Evolutionary conservation across 352 stramenopile species (phyloP).

Genomic region (Phytophthora kernoviae): DNA sequence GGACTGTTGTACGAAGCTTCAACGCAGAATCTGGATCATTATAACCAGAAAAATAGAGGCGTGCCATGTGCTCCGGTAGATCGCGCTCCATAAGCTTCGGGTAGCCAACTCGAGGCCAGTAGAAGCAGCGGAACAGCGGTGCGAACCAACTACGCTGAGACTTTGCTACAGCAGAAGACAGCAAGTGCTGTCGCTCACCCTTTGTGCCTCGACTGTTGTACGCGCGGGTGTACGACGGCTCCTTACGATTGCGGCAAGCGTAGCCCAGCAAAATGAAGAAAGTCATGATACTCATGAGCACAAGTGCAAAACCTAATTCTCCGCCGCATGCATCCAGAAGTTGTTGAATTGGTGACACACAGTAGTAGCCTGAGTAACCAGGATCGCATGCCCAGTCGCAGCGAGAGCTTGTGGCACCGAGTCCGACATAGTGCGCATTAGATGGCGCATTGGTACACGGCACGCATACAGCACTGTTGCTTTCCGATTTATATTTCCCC

Average conservation of each 20-base stretch:
- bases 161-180: constrained; percentile 60
- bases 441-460: constrained; percentile 62
- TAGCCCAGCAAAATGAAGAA: constrained; percentile 81
- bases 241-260: constrained; percentile 70
- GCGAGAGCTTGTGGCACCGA: constrained; percentile 46
- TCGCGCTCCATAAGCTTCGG: constrained; percentile 82
- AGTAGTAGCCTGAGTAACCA: constrained; percentile 74
- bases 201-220: constrained; percentile 53
- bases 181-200: constrained; percentile 67
- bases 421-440: constrained; percentile 70
- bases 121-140: constrained; percentile 67
- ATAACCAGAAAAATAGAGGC: constrained; percentile 71
- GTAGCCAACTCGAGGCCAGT: constrained; percentile 78
- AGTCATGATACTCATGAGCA: constrained; percentile 66
- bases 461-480: constrained; percentile 77
- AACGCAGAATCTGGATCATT: constrained; percentile 71
- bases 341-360: constrained; percentile 77
- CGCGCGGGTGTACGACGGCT: constrained; percentile 60
- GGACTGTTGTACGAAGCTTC: constrained; percentile 63
- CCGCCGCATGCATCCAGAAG: constrained; percentile 77
- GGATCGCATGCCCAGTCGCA: constrained; percentile 81
- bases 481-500: constrained; percentile 78
- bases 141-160: constrained; percentile 61
- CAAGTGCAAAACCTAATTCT: constrained; percentile 71
- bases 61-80: constrained; percentile 80